Base-by-base conservation (phyloP, 1,284 basidiomycete species). In the Apiotrichum laibachii region DNA sequence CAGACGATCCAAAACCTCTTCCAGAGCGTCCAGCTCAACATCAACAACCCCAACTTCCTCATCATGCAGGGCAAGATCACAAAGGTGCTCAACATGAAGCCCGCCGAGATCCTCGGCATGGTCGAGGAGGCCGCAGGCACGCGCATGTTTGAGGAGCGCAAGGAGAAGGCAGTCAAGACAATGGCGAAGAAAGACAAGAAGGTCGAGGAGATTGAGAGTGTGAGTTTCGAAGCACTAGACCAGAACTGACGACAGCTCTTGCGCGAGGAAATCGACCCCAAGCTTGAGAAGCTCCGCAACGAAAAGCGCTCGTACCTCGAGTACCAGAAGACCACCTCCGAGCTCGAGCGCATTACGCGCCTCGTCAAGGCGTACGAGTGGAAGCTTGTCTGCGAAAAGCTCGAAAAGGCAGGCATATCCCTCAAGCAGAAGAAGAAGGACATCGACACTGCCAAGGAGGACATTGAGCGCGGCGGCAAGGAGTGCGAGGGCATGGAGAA, bases 11-110 rank as follows among this genome's bases (percentile, higher is more conserved):
- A 97, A 71, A 91, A 88, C 51, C 83, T 99, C 43, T 99, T 99
- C 73, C 96, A 99, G 76, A 89, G 90, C 42, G 93, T 99, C 0
- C 94, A 98, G 78, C 86, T 99, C 69, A 99, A 99, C 78, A 99
- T 99, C 84, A 99, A 99, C 81, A 99, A 98, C 77, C 96, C 96
- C 49, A 99, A 99, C 76, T 99, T 99, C 80, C 84, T 99, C 62
- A 99, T 99, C 78, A 99, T 99, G 94, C 96, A 99, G 80, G 96
- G 96, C 49, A 86, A 88, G 50, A 94, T 94, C 71, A 94, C 92
- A 13, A 95, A 94, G 80, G 91, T 99, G 2, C 85, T 99, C 57
- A 99, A 98, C 77, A 99, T 99, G 96, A 89, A 92, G 55, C 94
- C 96, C 0, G 88, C 89, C 79, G 96, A 99, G 76, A 97, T 99